phyloP scores from a whole-genome alignment of 495 filamentous ascomycete species.

The Saxispiralis lemnorum region DNA sequence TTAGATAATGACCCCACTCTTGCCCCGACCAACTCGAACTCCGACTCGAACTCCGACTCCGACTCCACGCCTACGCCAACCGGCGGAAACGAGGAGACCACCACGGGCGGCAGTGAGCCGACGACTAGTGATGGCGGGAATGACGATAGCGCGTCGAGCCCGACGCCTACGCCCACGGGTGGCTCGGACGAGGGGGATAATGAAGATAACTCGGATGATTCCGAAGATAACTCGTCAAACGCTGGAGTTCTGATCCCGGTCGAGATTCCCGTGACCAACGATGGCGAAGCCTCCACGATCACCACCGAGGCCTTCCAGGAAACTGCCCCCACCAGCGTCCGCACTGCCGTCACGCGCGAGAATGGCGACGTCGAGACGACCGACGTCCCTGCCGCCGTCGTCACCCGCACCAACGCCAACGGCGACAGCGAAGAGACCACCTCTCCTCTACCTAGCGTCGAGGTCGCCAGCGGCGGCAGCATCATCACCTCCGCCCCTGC shows the following conservation, averaged over 20 bases:
- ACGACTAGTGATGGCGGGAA: too few relatives aligned
- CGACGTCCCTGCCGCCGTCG: slow-evolving; percentile 16
- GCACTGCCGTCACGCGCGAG: slow-evolving; percentile 18
- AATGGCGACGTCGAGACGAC: slow-evolving; percentile 18
- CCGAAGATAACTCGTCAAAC: slow-evolving; percentile 3
- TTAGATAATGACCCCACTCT: too few relatives aligned
- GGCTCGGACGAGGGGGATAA: not conserved
- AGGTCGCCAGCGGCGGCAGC: slow-evolving; percentile 3
- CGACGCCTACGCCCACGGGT: not conserved
- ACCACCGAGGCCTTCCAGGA: slow-evolving; percentile 13
- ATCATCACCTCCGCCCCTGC: slow-evolving; percentile 7
- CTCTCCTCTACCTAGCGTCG: slow-evolving; percentile 13
- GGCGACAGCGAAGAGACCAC: slow-evolving; percentile 13
- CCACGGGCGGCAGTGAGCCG: not conserved
- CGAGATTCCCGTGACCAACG: too few relatives aligned
- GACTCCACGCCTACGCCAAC: not conserved
- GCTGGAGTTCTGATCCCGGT: slow-evolving; percentile 35
- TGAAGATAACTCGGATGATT: not conserved
- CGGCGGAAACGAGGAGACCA: not conserved
- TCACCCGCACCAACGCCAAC: slow-evolving; percentile 13
- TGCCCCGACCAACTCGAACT: not conserved
- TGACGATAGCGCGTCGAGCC: not conserved
- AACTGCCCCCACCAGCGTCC: slow-evolving; percentile 14
- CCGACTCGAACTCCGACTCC: not conserved
- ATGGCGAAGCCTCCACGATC: not conserved